Evolutionary conservation across 148 eudicot genomes (phyloP), one percentile per base, ranked within the genome.

Genomic region (Simmondsia chinensis): DNA sequence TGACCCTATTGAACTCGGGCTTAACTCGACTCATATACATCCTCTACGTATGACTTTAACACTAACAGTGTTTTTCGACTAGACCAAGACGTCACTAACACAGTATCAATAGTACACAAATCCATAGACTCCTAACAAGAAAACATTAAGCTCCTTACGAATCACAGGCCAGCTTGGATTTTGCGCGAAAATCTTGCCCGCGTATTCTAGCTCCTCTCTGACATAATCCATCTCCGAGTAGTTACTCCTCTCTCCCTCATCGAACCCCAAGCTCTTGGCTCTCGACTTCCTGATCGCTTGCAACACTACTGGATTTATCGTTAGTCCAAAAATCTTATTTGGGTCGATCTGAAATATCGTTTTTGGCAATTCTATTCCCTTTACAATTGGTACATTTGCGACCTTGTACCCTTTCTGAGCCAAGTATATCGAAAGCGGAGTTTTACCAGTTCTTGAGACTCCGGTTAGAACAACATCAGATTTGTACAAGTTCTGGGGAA

Each of bases 401-500:
- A 89, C 97, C 65, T 81, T 89, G 49, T 81, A 84, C 10, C 95
- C 97, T 50, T 84, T 84, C 35, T 89, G 97, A 2, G 95, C 82
- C 29, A 89, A 35, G 70, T 89, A 89, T 16, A 83, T 89, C 2
- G 97, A 89, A 39, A 89, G 39, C 0, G 97, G 97, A 15, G 97
- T 89, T 52, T 89, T 84, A 33, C 97, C 97, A 0, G 95, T 81
- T 18, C 97, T 76, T 14, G 97, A 89, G 14, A 89, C 97, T 28
- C 97, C 97, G 26, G 79, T 51, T 11, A 89, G 95, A 26, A 89
- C 65, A 15, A 89, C 68, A 46, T 89, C 88, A 2, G 97, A 87
- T 45, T 76, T 76, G 20, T 59, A 69, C 42, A 84, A 54, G 48
- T 89, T 89, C 31, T 68, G 54, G 7, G 97, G 97, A 15, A 84